Percentiles rank a stretch among this genome's conserved stretches.
These are phyloP conservation scores for Cairneyella variabilis DNA, from an alignment of 495 filamentous ascomycete genomes.

Conservation along the genomic window DNA sequence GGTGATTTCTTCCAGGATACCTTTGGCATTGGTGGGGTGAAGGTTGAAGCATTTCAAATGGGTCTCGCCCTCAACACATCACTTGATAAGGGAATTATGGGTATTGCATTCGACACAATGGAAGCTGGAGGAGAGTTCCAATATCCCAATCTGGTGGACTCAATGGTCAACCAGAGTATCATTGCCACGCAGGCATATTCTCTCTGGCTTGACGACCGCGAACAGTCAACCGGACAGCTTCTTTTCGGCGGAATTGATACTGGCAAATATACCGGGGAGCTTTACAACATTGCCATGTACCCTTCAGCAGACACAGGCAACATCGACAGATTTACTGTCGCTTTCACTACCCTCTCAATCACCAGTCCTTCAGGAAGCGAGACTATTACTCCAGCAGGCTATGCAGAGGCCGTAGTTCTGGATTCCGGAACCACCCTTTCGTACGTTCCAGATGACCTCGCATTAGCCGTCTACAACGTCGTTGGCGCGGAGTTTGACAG, in stretches of 20 bases:
- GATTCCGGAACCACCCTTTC: neutral
- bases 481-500: neutral
- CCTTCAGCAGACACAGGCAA: neutral
- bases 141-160: neutral
- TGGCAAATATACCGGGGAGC: neutral
- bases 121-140: neutral
- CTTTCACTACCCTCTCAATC: neutral
- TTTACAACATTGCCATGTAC: neutral
- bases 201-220: neutral
- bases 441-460: neutral
- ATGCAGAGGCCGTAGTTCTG: neutral
- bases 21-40: neutral
- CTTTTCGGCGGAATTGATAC: neutral
- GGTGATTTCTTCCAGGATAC: neutral
- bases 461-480: neutral
- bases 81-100: constrained; percentile 76
- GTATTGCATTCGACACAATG: constrained; percentile 27
- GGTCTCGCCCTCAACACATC: constrained; percentile 61
- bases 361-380: neutral
- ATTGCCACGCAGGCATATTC: neutral
- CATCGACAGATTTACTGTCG: neutral
- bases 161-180: neutral
- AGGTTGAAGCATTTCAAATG: neutral
- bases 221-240: neutral
- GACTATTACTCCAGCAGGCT: neutral